Percentiles rank a stretch among this genome's conserved stretches.
Evolutionary conservation across 2,329 filamentous ascomycete genomes (phyloP).

Genomic region (Emergomyces orientalis): DNA sequence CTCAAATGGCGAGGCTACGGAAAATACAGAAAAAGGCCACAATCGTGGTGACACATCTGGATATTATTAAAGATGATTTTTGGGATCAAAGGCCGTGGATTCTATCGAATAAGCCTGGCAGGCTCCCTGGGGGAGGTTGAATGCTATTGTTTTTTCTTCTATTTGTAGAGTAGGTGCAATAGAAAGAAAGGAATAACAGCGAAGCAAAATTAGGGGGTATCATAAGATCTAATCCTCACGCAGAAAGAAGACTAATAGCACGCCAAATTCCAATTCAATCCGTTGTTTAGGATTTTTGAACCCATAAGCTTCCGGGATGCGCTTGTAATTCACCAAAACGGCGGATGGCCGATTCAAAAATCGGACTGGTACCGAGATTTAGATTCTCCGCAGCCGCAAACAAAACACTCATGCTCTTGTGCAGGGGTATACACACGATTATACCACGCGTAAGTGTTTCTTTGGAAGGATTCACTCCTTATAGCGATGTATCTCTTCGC

Average conservation of each 20-base stretch:
- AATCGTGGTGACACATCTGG: slow-evolving; percentile 74
- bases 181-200: not conserved
- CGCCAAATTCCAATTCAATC: not conserved
- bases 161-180: not conserved
- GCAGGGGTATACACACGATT: not conserved
- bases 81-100: slow-evolving; percentile 85
- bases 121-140: slow-evolving; percentile 47
- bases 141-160: not conserved
- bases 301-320: not conserved
- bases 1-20: slow-evolving; percentile 71
- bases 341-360: not conserved
- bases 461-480: slow-evolving; percentile 13
- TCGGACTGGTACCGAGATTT: not conserved
- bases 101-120: slow-evolving; percentile 63
- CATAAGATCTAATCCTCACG: not conserved
- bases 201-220: not conserved
- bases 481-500: slow-evolving; percentile 28
- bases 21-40: slow-evolving; percentile 73
- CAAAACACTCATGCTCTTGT: not conserved
- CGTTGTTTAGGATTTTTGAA: not conserved
- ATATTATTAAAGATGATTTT: slow-evolving; percentile 93
- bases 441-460: not conserved
- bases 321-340: not conserved
- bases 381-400: too few relatives aligned
- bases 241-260: not conserved